A percentile compares a stretch with the other conserved stretches of the same genome.
Conservation (phyloP, 2,329 filamentous ascomycete genomes). For the Fusarium sp. region DNA sequence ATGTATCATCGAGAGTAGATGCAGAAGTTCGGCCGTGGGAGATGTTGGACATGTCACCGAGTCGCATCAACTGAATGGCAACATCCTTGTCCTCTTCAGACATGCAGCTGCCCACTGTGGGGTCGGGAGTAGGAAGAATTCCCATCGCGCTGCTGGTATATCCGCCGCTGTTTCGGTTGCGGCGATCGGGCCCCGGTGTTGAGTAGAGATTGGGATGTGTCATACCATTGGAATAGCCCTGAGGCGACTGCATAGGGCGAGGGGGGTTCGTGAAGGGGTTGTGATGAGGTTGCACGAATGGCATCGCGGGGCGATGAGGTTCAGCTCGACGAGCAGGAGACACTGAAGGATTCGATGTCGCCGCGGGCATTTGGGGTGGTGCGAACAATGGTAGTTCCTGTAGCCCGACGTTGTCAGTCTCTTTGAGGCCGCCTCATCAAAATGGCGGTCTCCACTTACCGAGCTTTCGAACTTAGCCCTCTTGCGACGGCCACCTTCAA, state of each 20-base stretch:
- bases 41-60: slow-evolving; percentile 93
- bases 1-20: slow-evolving; percentile 91
- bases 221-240: slow-evolving; percentile 70
- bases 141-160: slow-evolving; percentile 61
- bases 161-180: slow-evolving; percentile 72
- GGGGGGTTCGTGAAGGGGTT: slow-evolving; percentile 82
- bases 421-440: slow-evolving; percentile 32
- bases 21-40: slow-evolving; percentile 93
- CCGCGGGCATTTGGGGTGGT: slow-evolving; percentile 91
- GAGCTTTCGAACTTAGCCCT: slow-evolving; percentile 96
- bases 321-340: slow-evolving; percentile 88
- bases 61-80: slow-evolving; percentile 93
- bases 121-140: slow-evolving; percentile 91
- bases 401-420: slow-evolving; percentile 46
- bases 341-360: slow-evolving; percentile 96
- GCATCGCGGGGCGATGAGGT: slow-evolving; percentile 76
- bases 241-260: slow-evolving; percentile 84
- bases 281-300: slow-evolving; percentile 80
- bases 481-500: slow-evolving; percentile 95
- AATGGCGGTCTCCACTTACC: slow-evolving; percentile 69
- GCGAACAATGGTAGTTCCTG: slow-evolving; percentile 97
- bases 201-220: slow-evolving; percentile 67
- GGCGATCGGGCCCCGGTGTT: slow-evolving; percentile 72
- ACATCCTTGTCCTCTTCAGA: slow-evolving; percentile 96
- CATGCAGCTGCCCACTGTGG: slow-evolving; percentile 96